These are phyloP conservation scores for Cryptococcus sp. DNA, from an alignment of 1,284 basidiomycete species.

Conservation along the genomic window DNA sequence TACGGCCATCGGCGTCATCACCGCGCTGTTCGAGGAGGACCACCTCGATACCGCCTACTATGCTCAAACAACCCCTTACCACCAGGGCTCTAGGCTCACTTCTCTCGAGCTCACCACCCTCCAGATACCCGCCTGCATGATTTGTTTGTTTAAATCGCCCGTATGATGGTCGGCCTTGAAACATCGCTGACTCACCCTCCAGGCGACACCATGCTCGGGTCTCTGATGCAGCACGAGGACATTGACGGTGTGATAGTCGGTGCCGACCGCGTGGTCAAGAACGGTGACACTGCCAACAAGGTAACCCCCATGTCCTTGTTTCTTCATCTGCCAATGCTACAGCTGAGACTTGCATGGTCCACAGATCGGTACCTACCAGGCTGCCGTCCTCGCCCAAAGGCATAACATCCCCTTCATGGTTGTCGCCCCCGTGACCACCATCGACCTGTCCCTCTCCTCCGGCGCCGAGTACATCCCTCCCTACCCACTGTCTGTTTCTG, in stretches of 20 bases:
- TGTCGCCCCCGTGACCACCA: slow-evolving; percentile 81
- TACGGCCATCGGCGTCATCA: slow-evolving; percentile 89
- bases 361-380: slow-evolving; percentile 85
- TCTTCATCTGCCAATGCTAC: background rate
- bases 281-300: slow-evolving; percentile 94
- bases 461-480: slow-evolving; percentile 61
- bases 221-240: slow-evolving; percentile 76
- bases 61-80: slow-evolving; percentile 86
- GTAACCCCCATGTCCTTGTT: slow-evolving; percentile 46
- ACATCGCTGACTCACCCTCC: background rate
- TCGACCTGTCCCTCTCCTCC: slow-evolving; percentile 73
- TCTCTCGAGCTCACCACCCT: slow-evolving; percentile 80
- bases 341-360: background rate
- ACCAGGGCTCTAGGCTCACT: slow-evolving; percentile 75
- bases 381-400: slow-evolving; percentile 76
- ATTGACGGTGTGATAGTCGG: slow-evolving; percentile 86
- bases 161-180: background rate
- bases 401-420: slow-evolving; percentile 86
- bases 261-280: slow-evolving; percentile 78
- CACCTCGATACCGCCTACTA: slow-evolving; percentile 77
- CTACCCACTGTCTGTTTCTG: background rate
- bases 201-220: slow-evolving; percentile 88
- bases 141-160: slow-evolving; percentile 53
- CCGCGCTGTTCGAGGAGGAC: slow-evolving; percentile 71
- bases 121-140: slow-evolving; percentile 80